phyloP scores from a whole-genome alignment of 257 asterid genomes.

The Fraxinus excelsior region DNA sequence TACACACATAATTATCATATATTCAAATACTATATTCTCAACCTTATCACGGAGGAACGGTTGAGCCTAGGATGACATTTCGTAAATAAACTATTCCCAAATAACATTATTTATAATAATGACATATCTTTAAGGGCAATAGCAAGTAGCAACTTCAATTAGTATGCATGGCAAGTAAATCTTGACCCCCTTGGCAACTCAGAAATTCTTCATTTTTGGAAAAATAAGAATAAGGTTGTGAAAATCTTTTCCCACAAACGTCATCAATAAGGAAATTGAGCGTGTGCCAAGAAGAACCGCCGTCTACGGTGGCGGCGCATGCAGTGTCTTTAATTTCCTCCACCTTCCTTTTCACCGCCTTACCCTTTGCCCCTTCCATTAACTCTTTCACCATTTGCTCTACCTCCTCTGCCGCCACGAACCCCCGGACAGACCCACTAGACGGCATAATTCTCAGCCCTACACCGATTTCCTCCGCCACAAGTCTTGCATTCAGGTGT shows the following conservation, averaged over 20 bases:
- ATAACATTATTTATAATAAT: too few species aligned
- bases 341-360: constrained; percentile 46
- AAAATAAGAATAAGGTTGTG: neutral
- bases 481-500: constrained; percentile 56
- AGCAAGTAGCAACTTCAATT: too few species aligned
- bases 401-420: constrained; percentile 52
- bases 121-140: too few species aligned
- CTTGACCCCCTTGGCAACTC: too few species aligned
- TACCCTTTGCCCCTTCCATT: constrained; percentile 44
- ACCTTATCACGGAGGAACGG: too few species aligned
- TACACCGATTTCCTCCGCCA: constrained; percentile 48
- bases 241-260: neutral
- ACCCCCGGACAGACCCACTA: constrained; percentile 50
- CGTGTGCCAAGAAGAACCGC: constrained; percentile 48
- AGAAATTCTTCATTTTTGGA: too few species aligned
- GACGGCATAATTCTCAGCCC: constrained; percentile 55
- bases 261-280: constrained; percentile 42
- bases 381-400: constrained; percentile 50
- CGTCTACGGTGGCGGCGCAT: constrained; percentile 34
- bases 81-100: too few species aligned
- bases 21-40: too few species aligned
- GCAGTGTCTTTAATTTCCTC: constrained; percentile 39
- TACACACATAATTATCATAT: too few species aligned
- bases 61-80: too few species aligned
- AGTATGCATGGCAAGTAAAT: too few species aligned